phyloP scores from a whole-genome alignment of 2,329 filamentous ascomycete genomes.

The Tolypocladium cylindrosporum region DNA sequence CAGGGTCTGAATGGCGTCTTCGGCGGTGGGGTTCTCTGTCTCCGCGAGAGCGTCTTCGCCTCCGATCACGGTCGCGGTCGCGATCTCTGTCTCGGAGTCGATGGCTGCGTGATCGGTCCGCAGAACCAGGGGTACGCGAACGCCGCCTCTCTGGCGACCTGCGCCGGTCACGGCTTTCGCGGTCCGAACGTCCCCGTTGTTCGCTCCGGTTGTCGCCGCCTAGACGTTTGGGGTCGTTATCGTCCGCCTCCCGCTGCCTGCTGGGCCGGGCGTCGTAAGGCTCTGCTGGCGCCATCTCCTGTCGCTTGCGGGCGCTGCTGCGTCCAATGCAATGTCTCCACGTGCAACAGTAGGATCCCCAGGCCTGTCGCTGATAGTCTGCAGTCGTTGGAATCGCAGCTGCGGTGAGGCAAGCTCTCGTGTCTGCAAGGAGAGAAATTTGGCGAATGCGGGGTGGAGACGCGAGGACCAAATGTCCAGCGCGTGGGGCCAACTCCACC shows the following conservation, averaged over 20 bases:
- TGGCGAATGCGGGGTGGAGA: background rate
- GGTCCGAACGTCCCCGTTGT: slow-evolving; percentile 11
- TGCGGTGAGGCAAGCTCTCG: background rate
- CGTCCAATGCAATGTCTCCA: background rate
- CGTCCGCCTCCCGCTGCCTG: slow-evolving; percentile 3
- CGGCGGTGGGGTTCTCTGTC: slow-evolving; percentile 15
- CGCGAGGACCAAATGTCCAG: background rate
- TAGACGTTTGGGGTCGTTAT: slow-evolving; percentile 6
- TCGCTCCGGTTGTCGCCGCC: slow-evolving; percentile 10
- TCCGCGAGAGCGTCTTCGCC: slow-evolving; percentile 23
- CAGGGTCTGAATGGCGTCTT: slow-evolving; percentile 8
- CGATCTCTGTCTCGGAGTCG: slow-evolving; percentile 9
- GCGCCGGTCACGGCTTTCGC: slow-evolving; percentile 14
- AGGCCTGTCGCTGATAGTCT: background rate
- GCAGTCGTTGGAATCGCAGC: slow-evolving; percentile 5
- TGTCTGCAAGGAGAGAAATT: background rate
- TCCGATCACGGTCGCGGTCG: slow-evolving; percentile 12
- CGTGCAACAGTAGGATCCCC: background rate
- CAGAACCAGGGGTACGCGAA: slow-evolving; percentile 20
- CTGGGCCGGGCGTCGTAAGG: slow-evolving; percentile 9
- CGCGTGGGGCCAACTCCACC: background rate
- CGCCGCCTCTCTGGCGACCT: slow-evolving; percentile 20
- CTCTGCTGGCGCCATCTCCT: slow-evolving; percentile 14
- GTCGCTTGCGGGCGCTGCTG: background rate
- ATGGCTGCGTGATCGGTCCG: slow-evolving; percentile 6